phyloP scores from a whole-genome alignment of 495 filamentous ascomycete genomes.

The Penicillium bovifimosum region DNA sequence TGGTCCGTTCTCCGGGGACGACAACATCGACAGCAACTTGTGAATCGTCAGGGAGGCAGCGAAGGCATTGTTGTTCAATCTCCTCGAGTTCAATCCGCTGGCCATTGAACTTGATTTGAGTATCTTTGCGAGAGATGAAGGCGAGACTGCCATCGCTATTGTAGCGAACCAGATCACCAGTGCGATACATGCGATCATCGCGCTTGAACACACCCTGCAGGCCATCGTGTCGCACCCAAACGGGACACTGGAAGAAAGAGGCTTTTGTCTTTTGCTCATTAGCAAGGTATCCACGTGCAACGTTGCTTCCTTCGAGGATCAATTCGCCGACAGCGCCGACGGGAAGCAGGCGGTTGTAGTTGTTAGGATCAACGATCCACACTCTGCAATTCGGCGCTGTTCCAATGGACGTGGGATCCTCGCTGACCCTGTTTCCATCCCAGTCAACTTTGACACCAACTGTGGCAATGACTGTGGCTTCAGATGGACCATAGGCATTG shows the following conservation, averaged over 20 bases:
- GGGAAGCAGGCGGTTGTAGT: constrained; percentile 53
- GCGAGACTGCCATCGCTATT: constrained; percentile 46
- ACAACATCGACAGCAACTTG: constrained; percentile 43
- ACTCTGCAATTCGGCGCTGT: constrained; percentile 32
- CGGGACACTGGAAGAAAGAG: constrained; percentile 52
- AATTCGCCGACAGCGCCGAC: constrained; percentile 62
- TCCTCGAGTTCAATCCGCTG: constrained; percentile 62
- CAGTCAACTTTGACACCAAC: constrained; percentile 33
- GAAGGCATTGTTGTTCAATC: constrained; percentile 52
- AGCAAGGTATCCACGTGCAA: constrained; percentile 55
- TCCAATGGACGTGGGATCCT: constrained; percentile 38
- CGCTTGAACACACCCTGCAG: constrained; percentile 22
- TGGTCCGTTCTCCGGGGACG: constrained; percentile 27
- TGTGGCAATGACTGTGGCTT: constrained; percentile 45
- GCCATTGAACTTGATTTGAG: constrained; percentile 61
- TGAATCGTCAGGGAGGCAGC: constrained; percentile 26
- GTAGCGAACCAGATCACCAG: constrained; percentile 50
- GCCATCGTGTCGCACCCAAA: constrained; percentile 35
- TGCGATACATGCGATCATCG: constrained; percentile 40
- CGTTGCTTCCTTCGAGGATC: constrained; percentile 56
- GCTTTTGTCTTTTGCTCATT: constrained; percentile 49
- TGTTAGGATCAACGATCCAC: constrained; percentile 57
- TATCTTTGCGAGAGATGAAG: constrained; percentile 56
- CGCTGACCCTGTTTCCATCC: constrained; percentile 40
- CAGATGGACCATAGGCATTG: constrained; percentile 53